Evolutionary conservation across 2,329 filamentous ascomycete genomes (phyloP).

Genomic region (Fusarium nodosum): DNA sequence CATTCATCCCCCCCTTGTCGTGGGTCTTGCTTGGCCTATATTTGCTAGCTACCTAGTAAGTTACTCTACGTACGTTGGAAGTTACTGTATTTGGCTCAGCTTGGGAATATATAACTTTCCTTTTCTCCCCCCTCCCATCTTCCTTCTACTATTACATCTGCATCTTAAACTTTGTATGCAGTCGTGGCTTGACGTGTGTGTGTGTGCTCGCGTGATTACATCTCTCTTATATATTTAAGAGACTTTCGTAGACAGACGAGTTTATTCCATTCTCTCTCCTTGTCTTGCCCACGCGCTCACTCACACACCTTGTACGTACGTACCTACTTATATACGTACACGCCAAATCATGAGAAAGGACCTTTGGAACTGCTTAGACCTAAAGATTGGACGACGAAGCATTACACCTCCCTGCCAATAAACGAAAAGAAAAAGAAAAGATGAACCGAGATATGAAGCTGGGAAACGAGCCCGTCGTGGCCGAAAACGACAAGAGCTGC

Average conservation of each 20-base stretch:
- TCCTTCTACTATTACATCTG: conserved; percentile 16
- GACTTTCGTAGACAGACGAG: conserved; percentile 44
- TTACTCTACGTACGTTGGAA: background rate
- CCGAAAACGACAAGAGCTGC: conserved; percentile 38
- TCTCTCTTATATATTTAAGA: conserved; percentile 31
- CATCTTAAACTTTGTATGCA: conserved; percentile 38
- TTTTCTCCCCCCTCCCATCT: conserved; percentile 36
- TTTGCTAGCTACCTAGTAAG: conserved; percentile 21
- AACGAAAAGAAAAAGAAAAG: conserved; percentile 31
- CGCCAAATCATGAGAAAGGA: conserved; percentile 46
- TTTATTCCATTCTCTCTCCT: conserved; percentile 15
- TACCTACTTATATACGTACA: conserved; percentile 13
- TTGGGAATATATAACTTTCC: conserved; percentile 48
- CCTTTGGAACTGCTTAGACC: conserved; percentile 39
- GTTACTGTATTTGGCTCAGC: conserved; percentile 35
- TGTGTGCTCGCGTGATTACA: conserved; percentile 50
- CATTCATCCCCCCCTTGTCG: conserved; percentile 43
- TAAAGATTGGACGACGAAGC: conserved; percentile 42
- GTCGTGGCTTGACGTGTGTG: conserved; percentile 42
- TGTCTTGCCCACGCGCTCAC: conserved; percentile 21
- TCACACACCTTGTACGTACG: conserved; percentile 9
- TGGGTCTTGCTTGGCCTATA: conserved; percentile 41
- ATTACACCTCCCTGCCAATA: conserved; percentile 24
- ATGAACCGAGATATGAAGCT: conserved; percentile 47
- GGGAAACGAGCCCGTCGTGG: conserved; percentile 23